Conservation (phyloP, 2,329 filamentous ascomycete species). For the Penicillium digitatum region DNA sequence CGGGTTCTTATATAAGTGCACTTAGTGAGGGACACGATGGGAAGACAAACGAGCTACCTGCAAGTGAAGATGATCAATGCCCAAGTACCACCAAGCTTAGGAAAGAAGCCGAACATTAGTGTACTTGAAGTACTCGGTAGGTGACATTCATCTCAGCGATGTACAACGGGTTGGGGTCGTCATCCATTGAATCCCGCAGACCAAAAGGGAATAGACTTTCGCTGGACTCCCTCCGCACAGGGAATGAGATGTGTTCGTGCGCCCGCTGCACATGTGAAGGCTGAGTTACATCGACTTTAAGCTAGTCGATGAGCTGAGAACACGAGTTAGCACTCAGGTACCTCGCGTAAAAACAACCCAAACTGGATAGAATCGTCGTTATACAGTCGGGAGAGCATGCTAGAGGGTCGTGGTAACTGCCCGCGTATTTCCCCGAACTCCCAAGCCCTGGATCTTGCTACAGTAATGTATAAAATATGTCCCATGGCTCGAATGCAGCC, state of each 20-base stretch:
- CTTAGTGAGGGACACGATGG: not conserved
- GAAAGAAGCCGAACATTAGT: not conserved
- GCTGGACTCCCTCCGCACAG: constrained; percentile 12
- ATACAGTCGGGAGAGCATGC: not conserved
- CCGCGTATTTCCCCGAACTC: not conserved
- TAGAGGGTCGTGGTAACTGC: not conserved
- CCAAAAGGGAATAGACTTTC: constrained; percentile 14
- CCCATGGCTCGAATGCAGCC: not conserved
- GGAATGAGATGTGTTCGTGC: constrained; percentile 2
- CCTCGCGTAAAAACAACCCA: not conserved
- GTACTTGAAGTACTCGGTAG: not conserved
- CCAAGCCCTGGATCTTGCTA: not conserved
- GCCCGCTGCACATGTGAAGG: not conserved
- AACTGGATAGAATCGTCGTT: not conserved
- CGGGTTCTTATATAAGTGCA: constrained; percentile 4
- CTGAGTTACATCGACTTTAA: not conserved
- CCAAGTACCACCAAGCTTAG: not conserved
- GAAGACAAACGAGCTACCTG: not conserved
- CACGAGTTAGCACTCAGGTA: not conserved
- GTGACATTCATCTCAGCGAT: constrained; percentile 18
- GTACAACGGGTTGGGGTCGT: constrained; percentile 12
- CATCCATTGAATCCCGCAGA: constrained; percentile 12
- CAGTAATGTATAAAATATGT: not conserved
- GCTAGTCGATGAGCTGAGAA: not conserved
- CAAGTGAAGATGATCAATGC: constrained; percentile 10